Evolutionary conservation across 768 basidiomycete genomes (phyloP), one percentile per base, ranked within the genome.

Genomic region (Collybia sp.): DNA sequence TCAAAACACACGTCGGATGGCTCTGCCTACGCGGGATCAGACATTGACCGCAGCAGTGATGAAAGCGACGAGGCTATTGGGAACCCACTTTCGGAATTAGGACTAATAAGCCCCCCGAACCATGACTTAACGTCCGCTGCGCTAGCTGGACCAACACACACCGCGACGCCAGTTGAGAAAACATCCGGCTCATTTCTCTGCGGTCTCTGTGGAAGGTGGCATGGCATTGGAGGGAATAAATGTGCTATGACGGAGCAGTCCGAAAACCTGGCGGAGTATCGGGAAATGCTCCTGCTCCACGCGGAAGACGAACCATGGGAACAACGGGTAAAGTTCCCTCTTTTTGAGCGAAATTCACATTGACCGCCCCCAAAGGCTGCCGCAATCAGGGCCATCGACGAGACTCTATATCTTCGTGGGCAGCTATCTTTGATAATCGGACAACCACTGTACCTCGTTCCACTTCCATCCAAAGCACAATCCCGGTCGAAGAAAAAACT

Each of bases 301-400:
- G 69, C 75, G n/a, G 73, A 76, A 12, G 80, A 82, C 53, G 88
- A 91, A 52, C 69, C 85, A 37, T 72, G 76, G 55, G 80, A 84
- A 58, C 70, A 75, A 32, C 69, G 86, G 54, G 88, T 87, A 62
- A 53, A 68, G 65, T 18, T 2, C 46, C 13, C 12, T 19, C 3
- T 16, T 16, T 35, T 36, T 39, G 1, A 6, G 47, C 33, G 40
- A 12, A 12, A 19, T 43, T 48, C 44, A 41, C 19, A 41, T 45
- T 40, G 10, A 53, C 43, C 42, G 33, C 40, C 39, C 41, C 33
- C 49, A 41, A 57, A 88, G 87, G 69, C 63, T 53, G 77, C 73
- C 37, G 88, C 89, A 11, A 76, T 92, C 42, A 62, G 65, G 19
- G 79, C 79, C 5, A 89, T 92, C 50, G 89, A 92, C 47, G 70